phyloP scores from a whole-genome alignment of 768 basidiomycete species.

The Hypholoma sublateritium region DNA sequence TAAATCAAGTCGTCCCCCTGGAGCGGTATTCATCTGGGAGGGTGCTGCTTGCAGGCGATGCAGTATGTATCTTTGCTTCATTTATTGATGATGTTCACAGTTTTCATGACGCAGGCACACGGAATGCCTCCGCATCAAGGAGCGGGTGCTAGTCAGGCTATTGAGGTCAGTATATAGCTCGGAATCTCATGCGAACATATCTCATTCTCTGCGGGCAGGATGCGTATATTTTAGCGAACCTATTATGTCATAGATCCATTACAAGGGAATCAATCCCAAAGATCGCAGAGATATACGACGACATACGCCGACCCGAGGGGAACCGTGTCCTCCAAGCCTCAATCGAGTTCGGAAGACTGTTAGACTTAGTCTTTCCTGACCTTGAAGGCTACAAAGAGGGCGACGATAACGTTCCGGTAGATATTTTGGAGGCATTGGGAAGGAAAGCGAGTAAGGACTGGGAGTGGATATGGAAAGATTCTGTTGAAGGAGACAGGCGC shows the following conservation, averaged over 20 bases:
- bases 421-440: not conserved
- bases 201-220: not conserved
- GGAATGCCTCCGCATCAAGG: constrained; percentile 8
- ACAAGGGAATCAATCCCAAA: not conserved
- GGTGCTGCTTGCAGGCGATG: constrained; percentile 50
- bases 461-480: constrained; percentile 4
- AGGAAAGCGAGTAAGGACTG: not conserved
- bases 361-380: not conserved
- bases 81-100: too few relatives aligned
- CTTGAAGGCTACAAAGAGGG: constrained; percentile 1
- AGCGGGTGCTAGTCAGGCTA: constrained; percentile 4
- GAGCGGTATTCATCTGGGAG: constrained; percentile 36
- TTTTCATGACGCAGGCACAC: not conserved
- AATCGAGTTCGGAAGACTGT: not conserved
- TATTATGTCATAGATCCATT: not conserved
- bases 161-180: not conserved
- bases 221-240: not conserved
- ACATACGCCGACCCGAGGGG: not conserved
- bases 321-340: not conserved
- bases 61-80: constrained; percentile 26
- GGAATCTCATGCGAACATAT: not conserved
- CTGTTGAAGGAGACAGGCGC: not conserved
- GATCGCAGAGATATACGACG: not conserved
- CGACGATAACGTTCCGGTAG: not conserved
- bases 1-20: constrained; percentile 39